phyloP scores from a whole-genome alignment of 2,329 filamentous ascomycete species.

The Pseudogymnoascus sp. region DNA sequence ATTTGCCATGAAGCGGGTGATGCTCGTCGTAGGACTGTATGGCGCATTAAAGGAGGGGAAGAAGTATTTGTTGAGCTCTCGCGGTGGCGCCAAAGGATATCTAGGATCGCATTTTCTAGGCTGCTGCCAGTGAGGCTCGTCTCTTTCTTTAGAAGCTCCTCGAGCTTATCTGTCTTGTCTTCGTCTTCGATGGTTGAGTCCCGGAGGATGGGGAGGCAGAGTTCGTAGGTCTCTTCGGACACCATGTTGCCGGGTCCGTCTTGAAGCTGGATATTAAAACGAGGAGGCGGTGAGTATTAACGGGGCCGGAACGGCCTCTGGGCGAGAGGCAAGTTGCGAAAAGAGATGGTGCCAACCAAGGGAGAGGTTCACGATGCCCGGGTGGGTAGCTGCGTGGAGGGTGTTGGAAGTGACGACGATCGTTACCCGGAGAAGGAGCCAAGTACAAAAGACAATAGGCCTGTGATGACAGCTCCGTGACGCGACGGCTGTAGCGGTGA shows the following conservation, averaged over 20 bases:
- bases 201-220: slow-evolving; percentile 82
- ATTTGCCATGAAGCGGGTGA: slow-evolving; percentile 92
- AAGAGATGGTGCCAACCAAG: background rate
- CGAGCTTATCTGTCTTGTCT: slow-evolving; percentile 87
- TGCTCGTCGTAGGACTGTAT: slow-evolving; percentile 80
- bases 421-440: background rate
- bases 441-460: background rate
- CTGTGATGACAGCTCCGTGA: background rate
- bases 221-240: slow-evolving; percentile 85
- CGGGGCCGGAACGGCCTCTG: background rate
- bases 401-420: background rate
- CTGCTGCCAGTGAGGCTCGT: slow-evolving; percentile 67
- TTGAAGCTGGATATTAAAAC: background rate
- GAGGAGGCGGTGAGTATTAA: background rate
- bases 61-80: slow-evolving; percentile 56
- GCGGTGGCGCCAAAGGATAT: slow-evolving; percentile 82
- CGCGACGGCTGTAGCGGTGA: background rate
- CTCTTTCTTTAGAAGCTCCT: slow-evolving; percentile 75
- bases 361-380: background rate
- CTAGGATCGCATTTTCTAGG: slow-evolving; percentile 84
- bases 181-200: slow-evolving; percentile 81
- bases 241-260: slow-evolving; percentile 54
- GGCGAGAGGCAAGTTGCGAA: background rate
- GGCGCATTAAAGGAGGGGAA: slow-evolving; percentile 78
- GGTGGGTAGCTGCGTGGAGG: background rate